phyloP scores from a whole-genome alignment of 169 alveolate genomes.

The Blepharisma undulans region DNA sequence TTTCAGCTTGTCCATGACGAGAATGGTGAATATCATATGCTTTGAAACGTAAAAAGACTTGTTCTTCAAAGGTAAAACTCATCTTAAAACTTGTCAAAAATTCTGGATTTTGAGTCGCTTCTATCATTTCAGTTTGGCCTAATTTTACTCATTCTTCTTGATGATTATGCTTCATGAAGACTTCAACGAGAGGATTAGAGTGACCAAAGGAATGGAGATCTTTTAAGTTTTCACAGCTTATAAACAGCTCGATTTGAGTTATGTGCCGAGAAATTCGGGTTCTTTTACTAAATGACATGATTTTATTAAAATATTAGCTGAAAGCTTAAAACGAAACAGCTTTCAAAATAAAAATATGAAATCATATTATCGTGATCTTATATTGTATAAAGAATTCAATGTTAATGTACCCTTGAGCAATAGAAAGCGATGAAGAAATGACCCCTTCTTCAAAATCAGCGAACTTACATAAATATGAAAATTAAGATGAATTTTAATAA shows the following conservation, averaged over 20 bases:
- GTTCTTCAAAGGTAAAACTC: conserved; percentile 20
- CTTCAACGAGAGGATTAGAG: conserved; percentile 24
- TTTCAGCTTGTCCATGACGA: background rate
- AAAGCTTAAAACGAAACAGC: too few relatives aligned
- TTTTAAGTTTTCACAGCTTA: background rate
- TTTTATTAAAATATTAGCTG: too few relatives aligned
- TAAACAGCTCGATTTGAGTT: conserved; percentile 28
- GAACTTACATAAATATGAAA: too few relatives aligned
- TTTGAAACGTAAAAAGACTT: conserved; percentile 47
- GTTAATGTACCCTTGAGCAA: too few relatives aligned
- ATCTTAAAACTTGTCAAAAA: background rate
- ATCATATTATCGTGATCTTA: too few relatives aligned
- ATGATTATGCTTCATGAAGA: background rate
- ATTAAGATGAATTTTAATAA: too few relatives aligned
- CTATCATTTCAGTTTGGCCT: conserved; percentile 19
- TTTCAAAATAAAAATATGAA: too few relatives aligned
- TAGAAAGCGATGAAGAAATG: too few relatives aligned
- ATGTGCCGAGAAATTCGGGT: background rate
- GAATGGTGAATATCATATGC: conserved; percentile 63
- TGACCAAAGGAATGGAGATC: conserved; percentile 1
- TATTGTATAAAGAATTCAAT: too few relatives aligned
- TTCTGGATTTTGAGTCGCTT: background rate
- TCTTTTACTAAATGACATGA: too few relatives aligned
- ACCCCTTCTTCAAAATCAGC: too few relatives aligned
- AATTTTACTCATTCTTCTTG: background rate